These are phyloP conservation scores for Juglanconis oblonga DNA, from an alignment of 2,329 filamentous ascomycete genomes.

Conservation along the genomic window DNA sequence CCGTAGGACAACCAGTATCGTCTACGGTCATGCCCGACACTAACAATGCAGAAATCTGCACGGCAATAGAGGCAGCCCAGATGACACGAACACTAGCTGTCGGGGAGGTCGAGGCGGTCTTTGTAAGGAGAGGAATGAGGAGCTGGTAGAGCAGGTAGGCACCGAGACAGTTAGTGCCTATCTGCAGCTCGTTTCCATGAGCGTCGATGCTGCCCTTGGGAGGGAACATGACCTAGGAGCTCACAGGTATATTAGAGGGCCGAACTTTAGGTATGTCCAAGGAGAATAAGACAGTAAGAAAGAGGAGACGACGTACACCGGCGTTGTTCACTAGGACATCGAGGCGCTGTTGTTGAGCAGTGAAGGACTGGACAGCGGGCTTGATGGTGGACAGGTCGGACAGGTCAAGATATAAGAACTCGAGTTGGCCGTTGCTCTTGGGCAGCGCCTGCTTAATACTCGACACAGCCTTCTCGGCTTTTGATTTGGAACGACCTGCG, in stretches of 20 bases:
- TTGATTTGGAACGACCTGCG: conserved; percentile 32
- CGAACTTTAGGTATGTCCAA: no score
- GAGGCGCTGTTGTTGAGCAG: neutral
- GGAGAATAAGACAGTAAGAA: no score
- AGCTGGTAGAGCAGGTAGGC: conserved; percentile 1
- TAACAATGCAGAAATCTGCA: conserved; percentile 6
- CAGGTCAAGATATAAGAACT: conserved; percentile 5
- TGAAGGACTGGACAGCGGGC: neutral
- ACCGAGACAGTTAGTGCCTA: conserved; percentile 6
- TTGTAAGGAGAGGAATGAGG: conserved; percentile 1
- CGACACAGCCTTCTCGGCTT: neutral
- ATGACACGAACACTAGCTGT: neutral
- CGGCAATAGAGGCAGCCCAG: conserved; percentile 7
- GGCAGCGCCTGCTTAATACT: neutral
- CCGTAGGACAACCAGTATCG: conserved; percentile 15
- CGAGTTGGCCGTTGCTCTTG: neutral
- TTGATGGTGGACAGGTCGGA: conserved; percentile 9
- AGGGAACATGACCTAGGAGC: conserved; percentile 12
- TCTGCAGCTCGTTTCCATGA: conserved; percentile 2
- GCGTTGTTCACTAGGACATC: conserved; percentile 10
- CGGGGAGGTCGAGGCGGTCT: neutral
- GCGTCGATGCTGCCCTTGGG: neutral
- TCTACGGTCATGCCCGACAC: conserved; percentile 19
- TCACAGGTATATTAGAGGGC: neutral
- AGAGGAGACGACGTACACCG: neutral